Base-by-base conservation (phyloP, 805 yeast genomes). In the Hanseniaspora vineae region DNA sequence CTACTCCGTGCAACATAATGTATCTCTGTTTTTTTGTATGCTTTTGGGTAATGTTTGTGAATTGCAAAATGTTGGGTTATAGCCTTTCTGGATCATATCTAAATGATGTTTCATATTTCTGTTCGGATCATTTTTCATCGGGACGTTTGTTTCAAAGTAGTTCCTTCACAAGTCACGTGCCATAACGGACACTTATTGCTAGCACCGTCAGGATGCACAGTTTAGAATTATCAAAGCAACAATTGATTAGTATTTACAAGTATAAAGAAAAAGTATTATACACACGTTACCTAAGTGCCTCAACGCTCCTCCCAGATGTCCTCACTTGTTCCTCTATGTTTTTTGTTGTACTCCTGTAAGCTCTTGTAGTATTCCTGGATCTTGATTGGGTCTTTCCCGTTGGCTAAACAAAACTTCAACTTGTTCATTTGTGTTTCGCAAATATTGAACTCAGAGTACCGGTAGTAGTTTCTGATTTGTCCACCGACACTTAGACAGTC, bases 401-500 rank as follows among this genome's bases (percentile, higher is more conserved):
- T 75, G 46, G 71, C 69, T 17, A 89, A 55, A 54, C 97, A 88
- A 62, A 90, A 90, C 71, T 82, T 81, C 57, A 88, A 71, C 66
- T 87, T 86, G 20, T 74, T 78, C 46, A 84, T 70, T 56, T 84
- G 84, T 45, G 73, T 73, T 42, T 71, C 72, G 64, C 97, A 90
- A 51, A 77, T 68, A 45, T 80, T 78, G 56, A 86, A 72, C 42
- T 80, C 77, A 2, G 97, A 97, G 58, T 78, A 83, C 47, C 97
- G 69, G 60, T 89, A 90, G 57, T 84, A 83, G 64, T 83, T 76
- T 51, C 94, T 76, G 18, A 85, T 66, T 59, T 89, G 96, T 0
- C 97, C 97, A 2, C 96, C 97, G 2, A 89, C 59, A 0, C 97
- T 84, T 66, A 84, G 87, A 61, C 97, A 90, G 44, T 77, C 80